Base-by-base conservation (phyloP, 2,329 filamentous ascomycete species). In the Epichloe gansuensis region DNA sequence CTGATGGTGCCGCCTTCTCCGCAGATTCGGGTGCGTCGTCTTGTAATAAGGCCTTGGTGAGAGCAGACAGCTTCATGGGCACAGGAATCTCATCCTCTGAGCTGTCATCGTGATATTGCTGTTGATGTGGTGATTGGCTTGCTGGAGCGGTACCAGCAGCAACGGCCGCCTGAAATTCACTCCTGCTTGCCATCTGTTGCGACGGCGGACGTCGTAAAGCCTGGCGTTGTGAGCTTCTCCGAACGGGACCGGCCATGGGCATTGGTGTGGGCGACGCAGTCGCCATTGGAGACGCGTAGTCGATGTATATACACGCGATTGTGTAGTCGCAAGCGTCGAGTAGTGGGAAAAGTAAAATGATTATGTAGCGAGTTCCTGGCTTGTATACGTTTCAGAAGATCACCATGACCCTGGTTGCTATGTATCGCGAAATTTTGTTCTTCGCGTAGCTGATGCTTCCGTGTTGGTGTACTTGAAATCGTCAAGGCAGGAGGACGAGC, bases 51-150 rank as follows among this genome's bases (percentile, higher is more conserved):
- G 89, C 90, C 64, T 93, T 91, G 47, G 91, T 95, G 58, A 93
- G 80, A 61, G 90, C 89, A 65, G 89, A 96, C 65, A 96, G 85
- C 71, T 93, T 94, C 80, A 93, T 89, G 61, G 89, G 89, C 59
- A 88, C 85, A 15, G 87, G 86, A 31, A 94, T 87, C 68, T 96
- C 91, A 62, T 96, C 91, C 68, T 96, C 91, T 25, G 90, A 95
- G 73, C 88, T 95, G 64, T 95, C 90, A 60, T 87, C 84, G 58
- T 64, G 57, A 54, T 66, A 83, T 53, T 66, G 75, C 47, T 73
- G 72, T 53, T 73, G 73, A 51, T 73, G 66, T 27, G 47, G 38
- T 43, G 68, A 58, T 49, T 73, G 68, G 48, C 63, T 57, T 53
- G 64, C 60, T 9, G 63, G 53, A 44, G 60, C 54, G 38, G 61